Percentiles rank a stretch among this genome's conserved stretches.
These are phyloP conservation scores for Cryphonectria nitschkei DNA, from an alignment of 2,329 filamentous ascomycete species.

Conservation along the genomic window DNA sequence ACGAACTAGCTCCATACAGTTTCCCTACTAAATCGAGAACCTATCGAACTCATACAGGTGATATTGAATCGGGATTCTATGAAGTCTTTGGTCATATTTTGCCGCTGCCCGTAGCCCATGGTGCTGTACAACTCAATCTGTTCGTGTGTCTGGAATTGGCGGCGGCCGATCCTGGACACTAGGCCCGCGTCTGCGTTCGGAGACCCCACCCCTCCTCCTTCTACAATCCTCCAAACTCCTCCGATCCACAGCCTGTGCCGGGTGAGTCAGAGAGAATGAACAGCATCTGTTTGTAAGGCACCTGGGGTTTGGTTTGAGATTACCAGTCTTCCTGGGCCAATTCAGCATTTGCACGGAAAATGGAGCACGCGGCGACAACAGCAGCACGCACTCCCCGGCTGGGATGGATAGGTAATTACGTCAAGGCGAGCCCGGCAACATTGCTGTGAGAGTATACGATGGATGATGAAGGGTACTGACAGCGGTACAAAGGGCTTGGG, in stretches of 20 bases:
- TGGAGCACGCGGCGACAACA: neutral
- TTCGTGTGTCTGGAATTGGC: neutral
- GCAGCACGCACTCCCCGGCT: neutral
- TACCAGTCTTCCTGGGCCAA: neutral
- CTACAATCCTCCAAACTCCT: neutral
- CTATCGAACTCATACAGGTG: too few species aligned
- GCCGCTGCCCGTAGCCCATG: neutral
- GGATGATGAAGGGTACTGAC: neutral
- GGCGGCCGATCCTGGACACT: neutral
- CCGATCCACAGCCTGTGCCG: neutral
- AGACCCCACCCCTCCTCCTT: neutral
- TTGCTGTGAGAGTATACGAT: neutral
- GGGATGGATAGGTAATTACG: neutral
- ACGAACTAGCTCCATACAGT: neutral
- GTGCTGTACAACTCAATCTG: neutral
- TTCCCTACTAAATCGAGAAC: neutral
- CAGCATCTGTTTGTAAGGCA: neutral
- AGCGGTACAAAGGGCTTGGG: constrained; percentile 44
- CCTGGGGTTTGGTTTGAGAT: neutral
- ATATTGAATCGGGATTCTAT: neutral
- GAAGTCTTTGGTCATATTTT: neutral
- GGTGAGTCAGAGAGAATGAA: neutral
- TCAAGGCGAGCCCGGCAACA: neutral
- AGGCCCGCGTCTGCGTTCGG: neutral
- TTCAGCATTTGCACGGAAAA: neutral